A percentile compares a stretch with the other conserved stretches of the same genome.
Conservation (phyloP, 1,284 basidiomycete genomes). For the Volvariella surrecta region DNA sequence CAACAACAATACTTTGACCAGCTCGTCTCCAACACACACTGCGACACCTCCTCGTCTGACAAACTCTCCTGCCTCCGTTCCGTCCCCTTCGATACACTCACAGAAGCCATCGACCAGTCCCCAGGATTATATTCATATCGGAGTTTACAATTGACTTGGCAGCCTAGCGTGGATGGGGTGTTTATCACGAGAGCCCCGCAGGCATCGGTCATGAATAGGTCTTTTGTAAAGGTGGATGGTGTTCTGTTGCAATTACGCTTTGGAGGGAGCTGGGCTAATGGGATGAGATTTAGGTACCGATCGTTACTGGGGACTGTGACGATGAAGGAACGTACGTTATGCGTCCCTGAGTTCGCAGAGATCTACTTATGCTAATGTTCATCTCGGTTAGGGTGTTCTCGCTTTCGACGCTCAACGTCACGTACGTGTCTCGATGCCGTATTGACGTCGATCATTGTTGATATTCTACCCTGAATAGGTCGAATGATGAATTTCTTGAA, state of each 20-base stretch:
- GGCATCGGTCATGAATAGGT: slow-evolving; percentile 1
- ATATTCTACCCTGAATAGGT: slow-evolving; percentile 13
- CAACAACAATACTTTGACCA: slow-evolving; percentile 24
- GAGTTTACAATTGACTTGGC: slow-evolving; percentile 4
- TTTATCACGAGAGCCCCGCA: slow-evolving; percentile 6
- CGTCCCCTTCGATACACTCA: slow-evolving; percentile 15
- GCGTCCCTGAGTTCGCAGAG: background rate
- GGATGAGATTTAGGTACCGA: slow-evolving; percentile 14
- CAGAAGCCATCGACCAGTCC: slow-evolving; percentile 17
- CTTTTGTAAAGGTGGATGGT: slow-evolving; percentile 1
- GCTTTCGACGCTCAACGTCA: slow-evolving; percentile 14
- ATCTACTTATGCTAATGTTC: background rate
- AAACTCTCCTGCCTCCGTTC: slow-evolving; percentile 19
- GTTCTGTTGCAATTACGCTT: background rate
- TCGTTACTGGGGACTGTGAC: slow-evolving; percentile 25
- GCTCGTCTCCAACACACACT: slow-evolving; percentile 15
- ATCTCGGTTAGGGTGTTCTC: slow-evolving; percentile 12
- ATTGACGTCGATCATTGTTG: slow-evolving; percentile 4
- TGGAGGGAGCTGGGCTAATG: too few relatives aligned
- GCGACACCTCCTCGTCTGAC: slow-evolving; percentile 11
- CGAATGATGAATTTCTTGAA: slow-evolving; percentile 13
- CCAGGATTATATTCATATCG: slow-evolving; percentile 15
- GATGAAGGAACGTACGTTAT: slow-evolving; percentile 40
- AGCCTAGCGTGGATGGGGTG: slow-evolving; percentile 9
- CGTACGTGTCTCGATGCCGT: slow-evolving; percentile 15